Evolutionary conservation across 2,329 filamentous ascomycete species (phyloP), one percentile per base, ranked within the genome.

Genomic region (Thelonectria blattea): DNA sequence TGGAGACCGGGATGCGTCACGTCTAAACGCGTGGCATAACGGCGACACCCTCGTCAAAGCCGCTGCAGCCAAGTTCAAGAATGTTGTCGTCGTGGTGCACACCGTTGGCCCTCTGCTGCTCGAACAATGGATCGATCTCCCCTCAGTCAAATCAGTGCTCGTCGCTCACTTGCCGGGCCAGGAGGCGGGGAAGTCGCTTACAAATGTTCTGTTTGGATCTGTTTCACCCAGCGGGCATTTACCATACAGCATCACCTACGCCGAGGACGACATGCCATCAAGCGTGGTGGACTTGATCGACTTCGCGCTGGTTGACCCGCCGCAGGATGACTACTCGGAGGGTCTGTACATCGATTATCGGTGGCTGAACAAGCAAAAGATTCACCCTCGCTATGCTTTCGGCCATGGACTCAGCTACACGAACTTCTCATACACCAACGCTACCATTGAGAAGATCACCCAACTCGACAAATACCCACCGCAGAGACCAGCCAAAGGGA

Each of bases 301-400:
- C 50, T 85, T 90, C 0, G 72, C 67, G 4, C 67, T 75, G 8
- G 41, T 71, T 0, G 90, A 91, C 15, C 78, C 91, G 1, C 91
- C 92, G 0, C 92, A 96, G 71, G 91, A 96, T 67, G 88, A 92
- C 65, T 96, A 95, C 73, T 83, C 82, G 1, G 92, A 97, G 72
- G 92, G 92, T 0, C 78, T 97, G 0, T 93, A 93, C 72, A 88
- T 96, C 66, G 94, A 97, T 79, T 97, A 97, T 77, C 88, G 93
- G 12, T 86, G 93, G 75, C 93, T 97, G 68, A 93, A 97, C 79
- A 91, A 90, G 72, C 76, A 89, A 56, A 80, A 83, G 58, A 88
- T 95, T 61, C 81, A 81, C 5, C 93, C 93, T 1, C 89, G 91
- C 1, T 97, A 89, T 72, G 90, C 92, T 48, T 97, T 97, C 68